These are phyloP conservation scores for Paramecium sexaurelia DNA, from an alignment of 73 alveolate species.

Conservation along the genomic window DNA sequence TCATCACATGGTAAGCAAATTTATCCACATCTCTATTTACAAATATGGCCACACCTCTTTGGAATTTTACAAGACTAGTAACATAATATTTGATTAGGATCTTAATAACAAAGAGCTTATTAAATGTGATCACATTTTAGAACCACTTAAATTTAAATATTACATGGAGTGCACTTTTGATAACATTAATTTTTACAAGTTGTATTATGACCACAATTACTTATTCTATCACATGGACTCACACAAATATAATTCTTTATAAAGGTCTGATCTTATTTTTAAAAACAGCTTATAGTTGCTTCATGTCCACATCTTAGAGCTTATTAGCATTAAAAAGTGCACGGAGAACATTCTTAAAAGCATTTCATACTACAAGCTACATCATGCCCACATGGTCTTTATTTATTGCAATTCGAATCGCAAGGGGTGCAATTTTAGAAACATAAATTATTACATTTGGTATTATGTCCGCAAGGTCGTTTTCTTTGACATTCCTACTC, in stretches of 20 bases:
- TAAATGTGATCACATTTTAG: not conserved
- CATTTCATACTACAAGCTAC: not conserved
- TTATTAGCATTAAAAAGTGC: not conserved
- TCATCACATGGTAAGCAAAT: not conserved
- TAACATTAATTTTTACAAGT: not conserved
- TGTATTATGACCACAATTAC: not conserved
- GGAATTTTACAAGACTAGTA: not conserved
- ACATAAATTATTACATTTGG: not conserved
- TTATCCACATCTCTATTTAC: not conserved
- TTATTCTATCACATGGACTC: not conserved
- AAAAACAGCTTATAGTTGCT: not conserved
- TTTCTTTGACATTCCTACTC: constrained; percentile 58
- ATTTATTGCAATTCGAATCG: not conserved
- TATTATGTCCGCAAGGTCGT: not conserved
- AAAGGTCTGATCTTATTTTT: not conserved
- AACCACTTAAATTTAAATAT: not conserved
- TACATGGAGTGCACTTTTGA: not conserved
- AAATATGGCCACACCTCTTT: not conserved
- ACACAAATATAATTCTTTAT: not conserved
- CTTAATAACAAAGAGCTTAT: not conserved
- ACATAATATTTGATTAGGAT: not conserved
- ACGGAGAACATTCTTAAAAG: not conserved
- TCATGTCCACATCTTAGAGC: not conserved
- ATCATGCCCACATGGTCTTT: not conserved
- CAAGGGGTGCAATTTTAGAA: not conserved